Evolutionary conservation across 306 rosid species (phyloP).

Genomic region (Pyrus communis): DNA sequence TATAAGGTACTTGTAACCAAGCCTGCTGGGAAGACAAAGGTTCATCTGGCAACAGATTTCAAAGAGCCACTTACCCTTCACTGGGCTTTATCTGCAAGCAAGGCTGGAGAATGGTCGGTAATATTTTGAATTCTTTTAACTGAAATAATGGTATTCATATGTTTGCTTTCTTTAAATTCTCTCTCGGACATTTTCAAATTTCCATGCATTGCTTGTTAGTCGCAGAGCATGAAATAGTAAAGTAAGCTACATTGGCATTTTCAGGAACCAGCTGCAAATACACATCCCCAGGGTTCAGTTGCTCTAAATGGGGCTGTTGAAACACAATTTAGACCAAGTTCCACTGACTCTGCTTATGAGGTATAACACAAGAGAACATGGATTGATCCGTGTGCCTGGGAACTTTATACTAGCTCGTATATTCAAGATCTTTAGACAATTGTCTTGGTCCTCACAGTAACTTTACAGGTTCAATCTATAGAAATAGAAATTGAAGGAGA

Average conservation of each 20-base stretch:
- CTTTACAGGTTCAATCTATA: slow-evolving; percentile 65
- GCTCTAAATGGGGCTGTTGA: slow-evolving; percentile 46
- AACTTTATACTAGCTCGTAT: slow-evolving; percentile 15
- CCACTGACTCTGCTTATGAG: slow-evolving; percentile 45
- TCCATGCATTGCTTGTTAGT: slow-evolving; percentile 1
- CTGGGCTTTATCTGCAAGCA: slow-evolving; percentile 77
- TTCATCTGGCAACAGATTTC: slow-evolving; percentile 74
- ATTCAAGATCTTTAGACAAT: slow-evolving; percentile 4
- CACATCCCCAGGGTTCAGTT: slow-evolving; percentile 71
- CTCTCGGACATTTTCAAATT: neutral
- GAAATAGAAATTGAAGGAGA: slow-evolving; percentile 65
- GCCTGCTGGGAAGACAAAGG: slow-evolving; percentile 55
- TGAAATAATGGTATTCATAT: slow-evolving; percentile 3
- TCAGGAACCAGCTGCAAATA: slow-evolving; percentile 70
- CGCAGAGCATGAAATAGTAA: neutral
- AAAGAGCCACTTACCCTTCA: slow-evolving; percentile 62
- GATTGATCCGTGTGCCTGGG: slow-evolving; percentile 16
- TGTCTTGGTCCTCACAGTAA: slow-evolving; percentile 16
- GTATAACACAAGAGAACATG: slow-evolving; percentile 28
- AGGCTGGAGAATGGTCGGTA: slow-evolving; percentile 89
- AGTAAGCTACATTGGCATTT: slow-evolving; percentile 22
- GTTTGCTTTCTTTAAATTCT: slow-evolving; percentile 5
- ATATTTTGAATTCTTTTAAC: slow-evolving; percentile 27
- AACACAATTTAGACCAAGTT: slow-evolving; percentile 44
- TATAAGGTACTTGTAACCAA: slow-evolving; percentile 72